Conservation (phyloP, 106 monocot species). For the Dendrobium catenatum region DNA sequence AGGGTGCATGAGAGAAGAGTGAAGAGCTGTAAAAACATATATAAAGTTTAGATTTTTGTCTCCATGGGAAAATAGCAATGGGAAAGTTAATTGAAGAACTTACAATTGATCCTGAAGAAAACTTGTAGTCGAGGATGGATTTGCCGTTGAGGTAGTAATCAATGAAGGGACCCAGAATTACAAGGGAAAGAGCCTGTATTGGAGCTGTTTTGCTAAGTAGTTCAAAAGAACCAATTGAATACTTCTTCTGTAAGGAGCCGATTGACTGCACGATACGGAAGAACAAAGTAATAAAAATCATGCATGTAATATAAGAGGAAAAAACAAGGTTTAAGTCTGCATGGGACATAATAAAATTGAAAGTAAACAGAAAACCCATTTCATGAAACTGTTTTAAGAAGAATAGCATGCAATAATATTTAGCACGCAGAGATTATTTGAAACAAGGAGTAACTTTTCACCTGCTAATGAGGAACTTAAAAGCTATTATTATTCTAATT, state of each 20-base stretch:
- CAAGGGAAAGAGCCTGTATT: conserved; percentile 62
- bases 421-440: not conserved
- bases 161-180: conserved; percentile 52
- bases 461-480: no score
- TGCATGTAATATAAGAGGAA: no score
- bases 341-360: not conserved
- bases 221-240: conserved; percentile 68
- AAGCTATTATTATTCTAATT: no score
- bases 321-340: not conserved
- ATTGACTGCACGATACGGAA: conserved; percentile 35
- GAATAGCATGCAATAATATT: not conserved
- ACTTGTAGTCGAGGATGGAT: conserved; percentile 29
- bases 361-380: not conserved
- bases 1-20: conserved; percentile 19
- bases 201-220: conserved; percentile 77
- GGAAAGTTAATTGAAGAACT: conserved; percentile 13
- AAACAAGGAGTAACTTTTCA: no score
- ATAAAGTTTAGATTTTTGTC: not conserved
- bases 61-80: not conserved
- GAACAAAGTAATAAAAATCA: not conserved
- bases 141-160: conserved; percentile 61
- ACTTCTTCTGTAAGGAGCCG: conserved; percentile 72
- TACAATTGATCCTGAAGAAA: conserved; percentile 46
- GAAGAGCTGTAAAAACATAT: conserved; percentile 13
- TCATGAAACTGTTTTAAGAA: not conserved